Evolutionary conservation across 257 asterid species (phyloP).

Genomic region (Fraxinus excelsior): DNA sequence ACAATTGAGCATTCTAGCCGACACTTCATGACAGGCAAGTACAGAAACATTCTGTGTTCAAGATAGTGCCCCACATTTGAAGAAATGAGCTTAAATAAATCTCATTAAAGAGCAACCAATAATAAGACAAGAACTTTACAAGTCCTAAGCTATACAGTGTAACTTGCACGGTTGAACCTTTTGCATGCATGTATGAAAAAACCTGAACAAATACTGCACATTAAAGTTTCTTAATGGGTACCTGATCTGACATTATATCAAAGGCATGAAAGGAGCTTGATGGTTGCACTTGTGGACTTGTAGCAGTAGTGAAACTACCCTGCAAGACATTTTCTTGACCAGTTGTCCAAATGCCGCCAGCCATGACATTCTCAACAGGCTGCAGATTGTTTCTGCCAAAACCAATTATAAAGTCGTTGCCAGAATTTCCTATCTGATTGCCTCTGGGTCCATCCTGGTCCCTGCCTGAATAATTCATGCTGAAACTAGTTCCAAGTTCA

Average conservation of each 20-base stretch:
- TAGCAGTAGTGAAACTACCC: conserved; percentile 42
- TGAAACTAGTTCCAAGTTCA: conserved; percentile 39
- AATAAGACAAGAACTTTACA: neutral
- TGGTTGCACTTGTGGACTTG: conserved; percentile 42
- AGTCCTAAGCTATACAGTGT: neutral
- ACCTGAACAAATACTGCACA: conserved; percentile 5
- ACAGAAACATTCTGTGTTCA: neutral
- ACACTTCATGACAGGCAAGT: neutral
- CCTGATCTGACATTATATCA: conserved; percentile 63
- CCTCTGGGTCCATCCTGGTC: conserved; percentile 45
- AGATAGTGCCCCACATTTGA: neutral
- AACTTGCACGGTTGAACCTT: neutral
- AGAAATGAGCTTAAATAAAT: neutral
- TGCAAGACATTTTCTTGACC: conserved; percentile 49
- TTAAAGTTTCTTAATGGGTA: conserved; percentile 27
- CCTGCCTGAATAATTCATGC: conserved; percentile 33
- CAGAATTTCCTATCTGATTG: conserved; percentile 43
- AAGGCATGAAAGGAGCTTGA: conserved; percentile 51
- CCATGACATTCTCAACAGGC: conserved; percentile 42
- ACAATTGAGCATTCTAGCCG: neutral
- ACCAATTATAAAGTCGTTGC: conserved; percentile 49
- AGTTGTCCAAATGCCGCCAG: conserved; percentile 55
- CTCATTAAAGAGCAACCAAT: neutral
- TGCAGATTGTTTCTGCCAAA: conserved; percentile 43
- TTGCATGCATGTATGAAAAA: neutral